These are phyloP conservation scores for Phytophthora vignae DNA, from an alignment of 352 stramenopile species.

Conservation along the genomic window DNA sequence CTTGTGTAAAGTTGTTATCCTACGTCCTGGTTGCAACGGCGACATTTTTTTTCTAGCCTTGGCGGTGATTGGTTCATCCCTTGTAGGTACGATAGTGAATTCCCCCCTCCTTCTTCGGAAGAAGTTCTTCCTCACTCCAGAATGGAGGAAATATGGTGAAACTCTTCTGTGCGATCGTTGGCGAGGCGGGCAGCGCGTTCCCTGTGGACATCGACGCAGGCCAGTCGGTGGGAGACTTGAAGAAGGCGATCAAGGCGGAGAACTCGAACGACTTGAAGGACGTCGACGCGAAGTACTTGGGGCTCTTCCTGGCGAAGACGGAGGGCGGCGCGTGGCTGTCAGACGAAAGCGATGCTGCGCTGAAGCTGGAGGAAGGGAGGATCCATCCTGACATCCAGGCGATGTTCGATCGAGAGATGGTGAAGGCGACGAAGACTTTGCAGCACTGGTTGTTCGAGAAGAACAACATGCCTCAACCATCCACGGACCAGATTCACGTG, in stretches of 20 bases:
- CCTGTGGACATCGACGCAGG: background rate
- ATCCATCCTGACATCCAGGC: no score
- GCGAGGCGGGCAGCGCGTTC: background rate
- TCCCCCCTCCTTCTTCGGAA: no score
- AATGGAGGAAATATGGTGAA: no score
- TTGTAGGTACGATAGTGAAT: no score
- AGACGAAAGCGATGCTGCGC: no score
- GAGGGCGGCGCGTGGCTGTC: no score
- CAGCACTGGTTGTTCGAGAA: constrained; percentile 2
- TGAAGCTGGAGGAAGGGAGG: no score
- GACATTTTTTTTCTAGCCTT: no score
- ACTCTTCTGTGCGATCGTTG: background rate
- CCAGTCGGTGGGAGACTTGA: background rate
- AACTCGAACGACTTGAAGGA: background rate
- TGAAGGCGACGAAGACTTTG: constrained; percentile 8
- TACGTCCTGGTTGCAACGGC: no score
- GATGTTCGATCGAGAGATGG: constrained; percentile 1
- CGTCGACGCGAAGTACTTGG: background rate
- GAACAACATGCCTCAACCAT: background rate
- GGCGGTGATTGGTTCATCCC: no score
- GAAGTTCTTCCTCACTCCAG: no score
- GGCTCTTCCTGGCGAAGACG: background rate
- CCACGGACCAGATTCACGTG: constrained; percentile 2
- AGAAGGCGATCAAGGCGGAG: background rate
- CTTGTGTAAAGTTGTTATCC: no score